These are phyloP conservation scores for Haplosporangium sp. DNA, from an alignment of 371 early-diverging fungal species.

Conservation along the genomic window DNA sequence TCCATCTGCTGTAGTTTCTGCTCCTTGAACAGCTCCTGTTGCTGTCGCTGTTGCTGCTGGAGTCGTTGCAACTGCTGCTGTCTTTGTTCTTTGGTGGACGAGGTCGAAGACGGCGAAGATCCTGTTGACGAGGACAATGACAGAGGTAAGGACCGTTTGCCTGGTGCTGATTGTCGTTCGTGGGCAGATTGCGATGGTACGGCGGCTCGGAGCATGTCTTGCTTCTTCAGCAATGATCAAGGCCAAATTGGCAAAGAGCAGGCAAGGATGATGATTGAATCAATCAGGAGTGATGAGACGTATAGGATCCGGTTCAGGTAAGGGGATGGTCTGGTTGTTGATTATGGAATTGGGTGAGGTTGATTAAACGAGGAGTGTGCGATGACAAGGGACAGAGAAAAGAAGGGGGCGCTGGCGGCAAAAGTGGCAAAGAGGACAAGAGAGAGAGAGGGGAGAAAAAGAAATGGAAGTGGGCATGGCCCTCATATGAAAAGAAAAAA, in stretches of 20 bases:
- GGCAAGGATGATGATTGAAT: not conserved
- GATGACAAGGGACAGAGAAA: not conserved
- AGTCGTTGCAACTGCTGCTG: constrained; percentile 34
- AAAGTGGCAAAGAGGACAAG: not conserved
- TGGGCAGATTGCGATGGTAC: not conserved
- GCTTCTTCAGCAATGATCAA: not conserved
- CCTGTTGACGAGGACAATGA: constrained; percentile 18
- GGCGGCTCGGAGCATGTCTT: constrained; percentile 12
- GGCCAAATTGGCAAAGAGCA: not conserved
- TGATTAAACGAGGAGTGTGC: not conserved
- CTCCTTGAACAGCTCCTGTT: constrained; percentile 17
- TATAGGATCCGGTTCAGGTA: not conserved
- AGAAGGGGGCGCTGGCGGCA: not conserved
- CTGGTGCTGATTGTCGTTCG: constrained; percentile 8
- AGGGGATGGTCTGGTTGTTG: not conserved
- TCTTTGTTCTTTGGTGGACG: constrained; percentile 29
- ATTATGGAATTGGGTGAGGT: not conserved
- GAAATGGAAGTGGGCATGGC: not conserved
- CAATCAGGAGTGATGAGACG: not conserved
- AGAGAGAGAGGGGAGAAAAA: not conserved
- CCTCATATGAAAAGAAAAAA: not conserved
- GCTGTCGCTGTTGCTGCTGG: constrained; percentile 33
- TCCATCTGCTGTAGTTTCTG: constrained; percentile 19
- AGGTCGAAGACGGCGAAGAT: constrained; percentile 17
- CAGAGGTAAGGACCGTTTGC: constrained; percentile 16